A percentile compares a stretch with the other conserved stretches of the same genome.
Conservation (phyloP, 192 early-diverging fungal genomes). For the Pilobolus umbonatus region DNA sequence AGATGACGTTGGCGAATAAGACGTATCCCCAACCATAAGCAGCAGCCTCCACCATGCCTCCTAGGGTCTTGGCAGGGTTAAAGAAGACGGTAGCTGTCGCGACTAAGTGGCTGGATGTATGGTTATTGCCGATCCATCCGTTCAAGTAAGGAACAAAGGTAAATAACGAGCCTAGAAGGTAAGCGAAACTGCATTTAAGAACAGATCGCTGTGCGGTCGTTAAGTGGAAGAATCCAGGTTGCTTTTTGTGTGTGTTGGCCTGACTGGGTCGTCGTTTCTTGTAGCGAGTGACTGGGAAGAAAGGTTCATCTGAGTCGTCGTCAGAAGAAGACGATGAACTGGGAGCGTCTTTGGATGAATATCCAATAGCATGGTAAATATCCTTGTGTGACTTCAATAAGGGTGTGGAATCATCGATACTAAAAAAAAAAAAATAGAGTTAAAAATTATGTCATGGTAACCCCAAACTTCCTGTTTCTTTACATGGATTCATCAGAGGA, state of each 20-base stretch:
- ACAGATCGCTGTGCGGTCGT: constrained; percentile 25
- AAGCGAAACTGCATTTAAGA: constrained; percentile 62
- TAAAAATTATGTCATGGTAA: background rate
- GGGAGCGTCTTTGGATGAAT: constrained; percentile 15
- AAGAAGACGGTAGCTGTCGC: constrained; percentile 74
- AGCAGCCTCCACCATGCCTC: constrained; percentile 57
- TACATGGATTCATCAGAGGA: background rate
- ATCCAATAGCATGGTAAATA: background rate
- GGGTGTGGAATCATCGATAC: constrained; percentile 13
- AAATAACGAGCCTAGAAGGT: constrained; percentile 61
- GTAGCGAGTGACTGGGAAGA: constrained; percentile 9
- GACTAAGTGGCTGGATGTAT: constrained; percentile 62
- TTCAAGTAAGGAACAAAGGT: constrained; percentile 56
- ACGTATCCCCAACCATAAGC: constrained; percentile 34
- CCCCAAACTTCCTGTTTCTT: background rate
- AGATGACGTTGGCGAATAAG: constrained; percentile 38
- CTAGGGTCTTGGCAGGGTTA: constrained; percentile 70
- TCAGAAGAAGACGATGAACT: constrained; percentile 6
- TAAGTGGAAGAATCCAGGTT: background rate
- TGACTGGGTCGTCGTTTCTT: background rate
- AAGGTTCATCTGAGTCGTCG: constrained; percentile 16
- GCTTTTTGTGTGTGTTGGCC: background rate
- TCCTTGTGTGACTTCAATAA: constrained; percentile 7
- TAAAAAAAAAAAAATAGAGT: background rate
- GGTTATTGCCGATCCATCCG: constrained; percentile 51